These are phyloP conservation scores for Coffea canephora DNA, from an alignment of 257 asterid species.

Conservation along the genomic window DNA sequence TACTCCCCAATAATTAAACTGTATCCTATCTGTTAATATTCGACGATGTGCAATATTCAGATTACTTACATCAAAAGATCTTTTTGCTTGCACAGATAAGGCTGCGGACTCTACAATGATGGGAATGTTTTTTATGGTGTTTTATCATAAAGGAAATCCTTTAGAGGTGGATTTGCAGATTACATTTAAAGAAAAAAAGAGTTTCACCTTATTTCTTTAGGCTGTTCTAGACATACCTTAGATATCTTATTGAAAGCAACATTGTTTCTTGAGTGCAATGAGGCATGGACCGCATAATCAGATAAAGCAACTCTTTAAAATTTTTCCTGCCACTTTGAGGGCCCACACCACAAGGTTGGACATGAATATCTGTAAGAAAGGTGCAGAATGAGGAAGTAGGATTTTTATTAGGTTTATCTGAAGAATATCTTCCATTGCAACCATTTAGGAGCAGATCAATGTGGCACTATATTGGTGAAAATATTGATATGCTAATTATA, in stretches of 20 bases:
- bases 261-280: neutral
- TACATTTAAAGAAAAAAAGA: neutral
- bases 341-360: neutral
- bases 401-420: neutral
- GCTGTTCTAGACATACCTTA: neutral
- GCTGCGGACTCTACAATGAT: neutral
- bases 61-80: neutral
- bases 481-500: neutral
- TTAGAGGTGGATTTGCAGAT: neutral
- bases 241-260: neutral
- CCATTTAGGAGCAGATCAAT: neutral
- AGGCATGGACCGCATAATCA: neutral
- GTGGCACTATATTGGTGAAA: neutral
- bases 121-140: neutral
- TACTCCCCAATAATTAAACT: neutral
- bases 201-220: neutral
- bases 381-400: slow-evolving; percentile 2
- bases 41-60: neutral
- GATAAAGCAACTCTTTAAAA: slow-evolving; percentile 3
- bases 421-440: neutral
- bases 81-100: neutral
- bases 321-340: neutral
- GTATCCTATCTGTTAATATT: neutral
- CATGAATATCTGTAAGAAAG: neutral
- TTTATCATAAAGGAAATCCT: neutral